Base-by-base conservation (phyloP, 2,329 filamentous ascomycete genomes). In the Leptoxyphium fumago region DNA sequence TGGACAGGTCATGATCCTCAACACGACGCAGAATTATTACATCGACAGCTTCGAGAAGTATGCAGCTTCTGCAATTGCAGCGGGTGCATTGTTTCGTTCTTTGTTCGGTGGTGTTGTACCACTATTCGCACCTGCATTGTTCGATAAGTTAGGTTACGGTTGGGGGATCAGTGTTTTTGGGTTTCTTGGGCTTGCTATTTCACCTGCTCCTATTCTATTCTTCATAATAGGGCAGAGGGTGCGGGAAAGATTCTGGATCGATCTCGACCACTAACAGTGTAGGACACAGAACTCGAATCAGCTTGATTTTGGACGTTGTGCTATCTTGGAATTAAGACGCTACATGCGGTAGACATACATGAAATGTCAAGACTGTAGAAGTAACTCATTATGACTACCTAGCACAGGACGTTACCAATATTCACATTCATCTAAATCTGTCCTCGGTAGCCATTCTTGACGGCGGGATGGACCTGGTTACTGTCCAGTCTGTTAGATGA, bases 11-110 rank as follows among this genome's bases (percentile, higher is more conserved):
- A 66, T 70, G 50, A 71, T 73, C 28, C 56, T 74, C 43, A 74
- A 73, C 44, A 63, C 62, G 10, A 69, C 70, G 13, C 71, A 74
- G 43, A 75, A 74, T 43, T 73, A 73, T 53, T 73, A 72, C 52
- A 72, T 73, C 40, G 70, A 73, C 50, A 62, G 63, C 17, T 72
- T 72, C 45, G 68, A 71, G 46, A 63, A 64, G 52, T 71, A 69
- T 47, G 69, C 70, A 5, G 69, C 69, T 6, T 65, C 61, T 30
- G 69, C 69, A 0, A 71, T 72, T 42, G 70, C 70, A 5, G 70
- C 69, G 3, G 69, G 68, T 0, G 64, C 68, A 1, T 62, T 71
- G 0, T 71, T 72, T 43, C 54, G 70, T 15, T 64, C 61, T 40
- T 34, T 72, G 1, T 53, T 71, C 13, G 69, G 70, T 4, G 69